Evolutionary conservation across 768 basidiomycete genomes (phyloP), one percentile per base, ranked within the genome.

Genomic region (Galerina marginata): DNA sequence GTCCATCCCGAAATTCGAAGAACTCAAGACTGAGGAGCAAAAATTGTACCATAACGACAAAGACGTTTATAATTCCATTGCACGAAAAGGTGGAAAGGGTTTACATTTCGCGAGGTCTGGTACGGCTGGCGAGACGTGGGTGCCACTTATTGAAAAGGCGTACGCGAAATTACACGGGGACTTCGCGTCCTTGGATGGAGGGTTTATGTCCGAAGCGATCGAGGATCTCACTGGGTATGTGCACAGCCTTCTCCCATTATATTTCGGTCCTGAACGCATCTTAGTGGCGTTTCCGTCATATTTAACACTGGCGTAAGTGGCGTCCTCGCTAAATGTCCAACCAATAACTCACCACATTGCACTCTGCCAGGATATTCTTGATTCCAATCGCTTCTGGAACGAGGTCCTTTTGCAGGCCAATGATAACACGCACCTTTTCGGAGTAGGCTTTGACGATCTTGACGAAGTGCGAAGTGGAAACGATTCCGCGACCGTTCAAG

Each of bases 161-260:
- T 82, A 75, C 59, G 81, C 81, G 2, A 83, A 83, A 66, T 62
- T 85, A 3, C 81, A 85, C 66, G 83, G 83, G 0, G 75, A 77
- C 60, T 79, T 75, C 54, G 65, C 68, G 7, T 66, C 76, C 1
- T 58, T 80, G n/a, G 58, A 60, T 15, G 74, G 73, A 12, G 79
- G 79, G 1, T 67, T 66, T 40, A 68, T 76, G n/a, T 73, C 69
- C 15, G 81, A 85, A 58, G 83, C 75, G 1, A 72, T 84, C 3
- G 83, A 85, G 65, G 83, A 84, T 67, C 67, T 86, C 42, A 84
- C 83, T 6, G 83, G 84, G 82, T 83, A 59, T 5, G 75, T 49
- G 50, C 40, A 1, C 25, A 7, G 20, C 42, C 15, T 47, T 20
- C 14, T 20, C n/a, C 25, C 10, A n/a, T 43, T n/a, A 12, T 40